Base-by-base conservation (phyloP, 768 basidiomycete genomes). In the Rhizopogon roseolus region DNA sequence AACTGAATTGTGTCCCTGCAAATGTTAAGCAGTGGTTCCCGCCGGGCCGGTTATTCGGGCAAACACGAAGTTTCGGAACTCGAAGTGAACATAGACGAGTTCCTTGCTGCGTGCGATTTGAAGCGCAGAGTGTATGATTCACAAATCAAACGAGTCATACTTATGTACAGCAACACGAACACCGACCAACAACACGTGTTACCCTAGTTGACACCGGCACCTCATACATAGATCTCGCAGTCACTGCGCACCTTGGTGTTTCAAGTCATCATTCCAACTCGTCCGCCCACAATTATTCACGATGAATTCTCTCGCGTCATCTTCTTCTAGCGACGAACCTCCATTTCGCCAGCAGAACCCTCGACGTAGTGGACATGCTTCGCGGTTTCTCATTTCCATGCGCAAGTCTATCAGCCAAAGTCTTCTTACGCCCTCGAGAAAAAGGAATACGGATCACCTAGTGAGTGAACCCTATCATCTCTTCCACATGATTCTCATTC, bases 381-480 rank as follows among this genome's bases (percentile, higher is more conserved):
- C 67, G 9, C 64, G 63, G 36, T 62, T 69, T 41, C 59, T 69
- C 27, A 44, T 61, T 19, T 71, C 69, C 45, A 60, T 69, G 61
- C 64, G 67, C 27, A 69, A 50, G 49, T 61, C 69, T 16, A 61
- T 71, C 43, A 60, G 49, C 45, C 56, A 48, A 29, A 36, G n/a
- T 39, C 38, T 64, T 2, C 57, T 58, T 5, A 45, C 45, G 46
- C 46, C 63, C 6, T 60, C 60, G 10, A 64, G 65, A 29, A 57
- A 56, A 52, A 67, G 59, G 56, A 45, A 56, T 22, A 11, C 43
- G 38, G 59, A 58, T 9, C 42, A 27, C 32, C 45, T 49, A 49
- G 67, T 69, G 43, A 17, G 67, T 61, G n/a, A 53, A 27, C 54
- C 1, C 13, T 38, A 50, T 9, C 1, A n/a, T 19, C 56, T 10